A percentile compares a stretch with the other conserved stretches of the same genome.
These are phyloP conservation scores for Bretziella fagacearum DNA, from an alignment of 2,329 filamentous ascomycete genomes.

Conservation along the genomic window DNA sequence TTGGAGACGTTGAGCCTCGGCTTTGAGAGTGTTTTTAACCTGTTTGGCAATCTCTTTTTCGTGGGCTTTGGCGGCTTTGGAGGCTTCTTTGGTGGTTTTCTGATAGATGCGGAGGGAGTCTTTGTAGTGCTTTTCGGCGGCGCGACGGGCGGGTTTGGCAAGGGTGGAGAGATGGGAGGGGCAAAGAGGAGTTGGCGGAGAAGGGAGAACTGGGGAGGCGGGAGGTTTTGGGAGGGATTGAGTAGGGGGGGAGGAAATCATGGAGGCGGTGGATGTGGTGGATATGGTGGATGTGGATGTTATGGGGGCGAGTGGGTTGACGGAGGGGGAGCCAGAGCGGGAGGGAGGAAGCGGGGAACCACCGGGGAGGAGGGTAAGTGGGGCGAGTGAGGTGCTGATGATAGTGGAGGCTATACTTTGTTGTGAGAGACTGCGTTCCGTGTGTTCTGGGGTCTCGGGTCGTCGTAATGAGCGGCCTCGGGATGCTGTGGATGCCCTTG, in stretches of 20 bases:
- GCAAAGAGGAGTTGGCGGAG: constrained; percentile 28
- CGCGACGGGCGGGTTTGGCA: constrained; percentile 49
- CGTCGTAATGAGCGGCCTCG: not conserved
- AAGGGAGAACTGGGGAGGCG: constrained; percentile 27
- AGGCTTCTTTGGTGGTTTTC: not conserved
- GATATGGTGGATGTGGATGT: not conserved
- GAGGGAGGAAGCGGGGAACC: not conserved
- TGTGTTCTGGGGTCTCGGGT: too few species aligned
- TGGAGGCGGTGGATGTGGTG: constrained; percentile 8
- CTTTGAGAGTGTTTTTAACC: not conserved
- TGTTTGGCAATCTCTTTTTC: constrained; percentile 21
- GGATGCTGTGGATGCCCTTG: not conserved
- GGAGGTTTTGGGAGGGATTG: constrained; percentile 13
- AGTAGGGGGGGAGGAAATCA: not conserved
- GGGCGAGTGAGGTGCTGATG: not conserved
- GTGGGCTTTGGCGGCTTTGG: constrained; percentile 45
- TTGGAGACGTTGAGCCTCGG: not conserved
- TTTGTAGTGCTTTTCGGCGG: constrained; percentile 51
- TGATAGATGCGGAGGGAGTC: constrained; percentile 47
- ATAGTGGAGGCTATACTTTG: not conserved
- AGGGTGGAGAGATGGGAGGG: constrained; percentile 41
- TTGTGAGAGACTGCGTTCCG: too few species aligned
- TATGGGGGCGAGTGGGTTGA: too few species aligned
- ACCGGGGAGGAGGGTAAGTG: not conserved
- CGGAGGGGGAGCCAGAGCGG: not conserved